Evolutionary conservation across 176 grass and related monocot genomes (phyloP).

Genomic region (Paspalum notatum): DNA sequence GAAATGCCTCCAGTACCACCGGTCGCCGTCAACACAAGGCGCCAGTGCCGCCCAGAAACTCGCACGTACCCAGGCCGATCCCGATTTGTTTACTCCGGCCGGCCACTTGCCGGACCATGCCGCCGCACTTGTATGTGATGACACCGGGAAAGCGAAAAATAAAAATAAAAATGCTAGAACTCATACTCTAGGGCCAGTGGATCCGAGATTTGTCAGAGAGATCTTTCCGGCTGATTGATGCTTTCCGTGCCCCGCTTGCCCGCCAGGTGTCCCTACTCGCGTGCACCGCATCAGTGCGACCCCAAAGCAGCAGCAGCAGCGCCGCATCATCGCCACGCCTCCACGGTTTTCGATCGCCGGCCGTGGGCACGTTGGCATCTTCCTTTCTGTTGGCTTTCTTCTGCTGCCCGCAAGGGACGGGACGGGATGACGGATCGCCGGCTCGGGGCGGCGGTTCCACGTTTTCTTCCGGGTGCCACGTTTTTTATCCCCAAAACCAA

Average conservation of each 20-base stretch:
- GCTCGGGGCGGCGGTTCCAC: background rate
- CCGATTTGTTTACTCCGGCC: background rate
- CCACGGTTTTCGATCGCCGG: background rate
- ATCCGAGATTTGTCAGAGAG: slow-evolving; percentile 2
- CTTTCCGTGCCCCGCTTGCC: slow-evolving; percentile 42
- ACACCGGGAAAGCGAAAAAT: background rate
- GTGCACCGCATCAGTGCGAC: slow-evolving; percentile 25
- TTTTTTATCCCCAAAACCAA: background rate
- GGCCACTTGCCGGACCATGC: slow-evolving; percentile 41
- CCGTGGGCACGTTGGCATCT: background rate
- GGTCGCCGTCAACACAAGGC: slow-evolving; percentile 42
- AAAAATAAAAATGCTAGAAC: background rate
- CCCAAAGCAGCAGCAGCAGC: background rate
- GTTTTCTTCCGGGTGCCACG: background rate
- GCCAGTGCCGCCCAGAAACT: slow-evolving; percentile 27
- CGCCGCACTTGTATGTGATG: background rate
- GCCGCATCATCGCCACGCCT: background rate
- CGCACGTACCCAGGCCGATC: slow-evolving; percentile 21
- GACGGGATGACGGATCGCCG: background rate
- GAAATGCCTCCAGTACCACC: background rate
- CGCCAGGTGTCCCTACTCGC: slow-evolving; percentile 30
- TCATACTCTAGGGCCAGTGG: background rate
- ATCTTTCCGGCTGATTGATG: slow-evolving; percentile 40
- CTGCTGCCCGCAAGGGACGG: background rate
- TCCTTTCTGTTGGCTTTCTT: slow-evolving; percentile 10